Base-by-base conservation (phyloP, 2,329 filamentous ascomycete genomes). In the Endoconidiophora laricicola region DNA sequence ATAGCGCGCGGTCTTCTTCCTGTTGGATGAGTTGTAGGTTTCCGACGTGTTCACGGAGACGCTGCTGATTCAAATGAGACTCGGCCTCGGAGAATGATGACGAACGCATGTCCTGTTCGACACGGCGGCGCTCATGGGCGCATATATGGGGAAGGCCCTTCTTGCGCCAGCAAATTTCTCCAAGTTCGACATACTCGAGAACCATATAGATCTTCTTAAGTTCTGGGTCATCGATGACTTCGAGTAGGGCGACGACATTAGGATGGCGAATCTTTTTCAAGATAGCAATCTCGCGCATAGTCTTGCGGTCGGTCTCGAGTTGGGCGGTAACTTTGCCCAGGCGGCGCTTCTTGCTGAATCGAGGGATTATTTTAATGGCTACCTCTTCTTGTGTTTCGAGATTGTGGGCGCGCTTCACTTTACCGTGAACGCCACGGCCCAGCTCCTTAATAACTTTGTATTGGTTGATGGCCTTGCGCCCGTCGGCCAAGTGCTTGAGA, bases 181-280 rank as follows among this genome's bases (percentile, higher is more conserved):
- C 90, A 39, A 90, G 75, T 62, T 95, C 86, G 51, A 95, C 88
- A 64, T 90, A 90, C 64, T 98, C 91, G 41, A 98, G 74, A 18
- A 96, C 86, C 67, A 98, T 90, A 67, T 98, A 98, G 55, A 98
- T 94, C 67, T 98, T 98, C 68, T 93, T 91, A 52, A 87, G 78
- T 59, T 87, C 86, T 1, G 90, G 90, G 62, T 98, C 91, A 62
- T 98, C 91, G 59, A 98, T 96, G 59, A 98, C 88, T 66, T 98
- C 91, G 55, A 96, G 75, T 38, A 98, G 71, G 58, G 86, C 88
- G 55, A 98, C 91, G 39, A 98, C 86, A 60, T 98, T 95, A n/a
- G 86, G 82, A 63, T 98, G 91, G 26, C 90, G 81, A 49, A 94
- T 94, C 69, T 98, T 98, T 65, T 98, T 98, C 59, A 98, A 71